Conservation (phyloP, 352 stramenopile genomes). For the Thalassiosira livingstoniorum region DNA sequence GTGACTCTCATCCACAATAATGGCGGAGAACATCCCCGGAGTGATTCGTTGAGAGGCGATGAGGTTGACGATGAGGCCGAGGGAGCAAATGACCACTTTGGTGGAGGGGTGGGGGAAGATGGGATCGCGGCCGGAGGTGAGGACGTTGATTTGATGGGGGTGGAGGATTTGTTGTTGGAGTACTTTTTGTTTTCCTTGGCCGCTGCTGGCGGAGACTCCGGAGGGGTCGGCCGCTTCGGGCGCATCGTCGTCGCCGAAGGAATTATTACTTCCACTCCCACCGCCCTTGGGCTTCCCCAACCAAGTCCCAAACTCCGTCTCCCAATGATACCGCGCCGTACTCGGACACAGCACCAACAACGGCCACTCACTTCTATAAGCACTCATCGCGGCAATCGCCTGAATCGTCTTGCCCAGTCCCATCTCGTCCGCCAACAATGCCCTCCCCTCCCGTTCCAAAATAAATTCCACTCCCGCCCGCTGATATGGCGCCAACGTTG, state of each 20-base stretch:
- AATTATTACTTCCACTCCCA: not conserved
- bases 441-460: slow-evolving; percentile 71
- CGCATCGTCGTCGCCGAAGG: slow-evolving; percentile 24
- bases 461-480: slow-evolving; percentile 84
- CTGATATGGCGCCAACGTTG: slow-evolving; percentile 80
- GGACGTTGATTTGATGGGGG: slow-evolving; percentile 79
- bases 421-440: slow-evolving; percentile 87
- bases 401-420: slow-evolving; percentile 83
- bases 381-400: slow-evolving; percentile 78
- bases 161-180: too few species aligned
- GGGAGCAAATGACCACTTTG: slow-evolving; percentile 80
- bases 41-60: slow-evolving; percentile 57
- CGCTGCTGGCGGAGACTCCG: too few species aligned
- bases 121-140: slow-evolving; percentile 65
- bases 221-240: too few species aligned
- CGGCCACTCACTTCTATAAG: slow-evolving; percentile 86
- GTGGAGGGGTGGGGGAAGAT: slow-evolving; percentile 63
- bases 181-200: too few species aligned
- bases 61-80: slow-evolving; percentile 73
- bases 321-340: slow-evolving; percentile 88
- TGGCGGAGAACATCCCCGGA: slow-evolving; percentile 71
- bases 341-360: slow-evolving; percentile 87
- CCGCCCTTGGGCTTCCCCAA: slow-evolving; percentile 44
- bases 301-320: slow-evolving; percentile 85
- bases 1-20: slow-evolving; percentile 87